phyloP scores from a whole-genome alignment of 179 eudicot species.

The Beta macrorhiza region DNA sequence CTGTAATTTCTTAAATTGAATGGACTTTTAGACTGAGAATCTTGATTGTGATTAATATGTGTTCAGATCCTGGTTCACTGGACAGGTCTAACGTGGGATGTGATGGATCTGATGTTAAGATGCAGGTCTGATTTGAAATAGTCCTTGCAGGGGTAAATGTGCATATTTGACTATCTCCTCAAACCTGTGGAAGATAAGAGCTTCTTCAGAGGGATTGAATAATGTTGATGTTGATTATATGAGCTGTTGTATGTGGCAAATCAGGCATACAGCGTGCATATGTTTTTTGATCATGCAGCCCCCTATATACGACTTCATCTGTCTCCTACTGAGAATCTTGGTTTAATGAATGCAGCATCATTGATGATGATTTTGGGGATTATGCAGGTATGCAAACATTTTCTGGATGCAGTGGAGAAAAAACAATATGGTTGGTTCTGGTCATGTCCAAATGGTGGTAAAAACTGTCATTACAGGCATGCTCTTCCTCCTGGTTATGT shows the following conservation, averaged over 20 bases:
- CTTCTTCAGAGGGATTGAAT: neutral
- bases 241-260: neutral
- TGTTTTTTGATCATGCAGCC: neutral
- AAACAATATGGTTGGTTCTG: slow-evolving; percentile 99
- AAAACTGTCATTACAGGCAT: slow-evolving; percentile 87
- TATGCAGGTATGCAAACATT: slow-evolving; percentile 78
- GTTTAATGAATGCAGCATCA: neutral
- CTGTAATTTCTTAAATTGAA: neutral
- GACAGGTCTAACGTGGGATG: neutral
- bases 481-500: slow-evolving; percentile 98
- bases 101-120: neutral
- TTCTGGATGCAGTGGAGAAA: slow-evolving; percentile 95
- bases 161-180: neutral
- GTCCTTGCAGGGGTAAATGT: neutral
- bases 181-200: neutral
- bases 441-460: slow-evolving; percentile 93
- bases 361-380: neutral
- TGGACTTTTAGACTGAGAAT: neutral
- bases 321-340: neutral
- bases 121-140: neutral
- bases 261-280: neutral
- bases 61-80: neutral
- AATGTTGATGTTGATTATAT: neutral
- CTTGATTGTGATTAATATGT: neutral
- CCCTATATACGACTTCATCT: neutral